Conservation (phyloP, 179 eudicot genomes). For the Kewa caespitosa region DNA sequence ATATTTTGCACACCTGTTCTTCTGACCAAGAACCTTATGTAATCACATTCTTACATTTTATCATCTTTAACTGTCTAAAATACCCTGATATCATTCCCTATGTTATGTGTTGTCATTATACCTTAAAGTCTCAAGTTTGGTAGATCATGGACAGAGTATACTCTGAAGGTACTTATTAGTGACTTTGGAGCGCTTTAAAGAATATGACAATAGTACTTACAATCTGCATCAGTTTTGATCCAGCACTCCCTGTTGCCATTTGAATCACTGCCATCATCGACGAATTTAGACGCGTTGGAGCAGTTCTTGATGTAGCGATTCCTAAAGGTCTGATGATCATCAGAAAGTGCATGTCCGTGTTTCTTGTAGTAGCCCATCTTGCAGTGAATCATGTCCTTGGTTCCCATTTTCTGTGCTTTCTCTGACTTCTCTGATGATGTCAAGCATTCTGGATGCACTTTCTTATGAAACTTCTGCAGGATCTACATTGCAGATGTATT, state of each 20-base stretch:
- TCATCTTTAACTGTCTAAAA: no score
- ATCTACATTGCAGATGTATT: constrained; percentile 42
- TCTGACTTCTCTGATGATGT: constrained; percentile 32
- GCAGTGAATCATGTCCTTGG: constrained; percentile 34
- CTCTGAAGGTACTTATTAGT: no score
- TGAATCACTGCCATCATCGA: constrained; percentile 36
- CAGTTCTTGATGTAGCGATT: constrained; percentile 35
- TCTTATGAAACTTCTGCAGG: constrained; percentile 63
- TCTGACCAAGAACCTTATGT: no score
- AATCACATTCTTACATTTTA: no score
- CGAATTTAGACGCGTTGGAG: constrained; percentile 35
- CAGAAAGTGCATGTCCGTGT: constrained; percentile 34
- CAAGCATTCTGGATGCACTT: constrained; percentile 79
- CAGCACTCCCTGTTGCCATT: constrained; percentile 62
- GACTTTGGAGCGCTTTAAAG: not conserved
- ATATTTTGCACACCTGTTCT: no score
- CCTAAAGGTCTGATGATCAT: constrained; percentile 35
- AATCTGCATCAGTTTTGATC: constrained; percentile 90
- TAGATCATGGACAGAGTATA: no score
- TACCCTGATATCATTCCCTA: no score
- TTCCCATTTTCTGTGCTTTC: constrained; percentile 33
- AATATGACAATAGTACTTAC: constrained; percentile 47
- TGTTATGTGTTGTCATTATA: no score
- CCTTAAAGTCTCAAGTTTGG: no score
- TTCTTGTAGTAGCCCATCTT: constrained; percentile 32